Evolutionary conservation across 2,329 filamentous ascomycete genomes (phyloP), one percentile per base, ranked within the genome.

Genomic region (Paecilomyces variotii): DNA sequence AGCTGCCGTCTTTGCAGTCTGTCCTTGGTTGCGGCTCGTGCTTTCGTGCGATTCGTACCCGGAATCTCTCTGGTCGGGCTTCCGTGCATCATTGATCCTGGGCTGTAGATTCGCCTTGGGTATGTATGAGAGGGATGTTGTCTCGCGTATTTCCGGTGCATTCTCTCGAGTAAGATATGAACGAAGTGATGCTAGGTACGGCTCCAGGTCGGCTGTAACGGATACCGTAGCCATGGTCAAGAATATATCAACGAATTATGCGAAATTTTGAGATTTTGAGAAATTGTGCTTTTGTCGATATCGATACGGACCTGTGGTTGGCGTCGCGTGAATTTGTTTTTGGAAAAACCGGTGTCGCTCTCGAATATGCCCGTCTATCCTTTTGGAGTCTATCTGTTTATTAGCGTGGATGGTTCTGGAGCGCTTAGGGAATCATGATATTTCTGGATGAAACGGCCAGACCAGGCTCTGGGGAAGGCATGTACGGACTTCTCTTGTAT

Each of bases 61-160:
- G 72, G 76, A 78, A 57, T 72, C 78, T 64, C 68, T 79, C 61
- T 75, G 58, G 35, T 60, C 39, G 56, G 57, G 49, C 28, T 51
- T 26, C 2, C 25, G 12, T n/a, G 49, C 34, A 53, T 56, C 30
- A 34, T 55, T 51, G 35, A 55, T 50, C 32, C 54, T 55, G 24
- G 50, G 32, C 34, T 35, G 49, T 9, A 11, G 53, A 30, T 54
- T 35, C 26, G 28, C 39, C 39, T 45, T 45, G 35, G 35, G 35
- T n/a, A 14, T 7, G 7, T 45, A 14, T 45, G 50, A 14, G 50
- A 28, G 12, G 25, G 25, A 14, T 26, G 25, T 3, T 28, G 50
- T 9, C 11, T 52, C 27, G 14, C 24, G 50, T 26, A 52, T 26
- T 14, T 26, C 50, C 25, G 25, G 5, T 32, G 14, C n/a, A 32